Base-by-base conservation (phyloP, 192 early-diverging fungal species). In the Rhizoclosmatium globosum region DNA sequence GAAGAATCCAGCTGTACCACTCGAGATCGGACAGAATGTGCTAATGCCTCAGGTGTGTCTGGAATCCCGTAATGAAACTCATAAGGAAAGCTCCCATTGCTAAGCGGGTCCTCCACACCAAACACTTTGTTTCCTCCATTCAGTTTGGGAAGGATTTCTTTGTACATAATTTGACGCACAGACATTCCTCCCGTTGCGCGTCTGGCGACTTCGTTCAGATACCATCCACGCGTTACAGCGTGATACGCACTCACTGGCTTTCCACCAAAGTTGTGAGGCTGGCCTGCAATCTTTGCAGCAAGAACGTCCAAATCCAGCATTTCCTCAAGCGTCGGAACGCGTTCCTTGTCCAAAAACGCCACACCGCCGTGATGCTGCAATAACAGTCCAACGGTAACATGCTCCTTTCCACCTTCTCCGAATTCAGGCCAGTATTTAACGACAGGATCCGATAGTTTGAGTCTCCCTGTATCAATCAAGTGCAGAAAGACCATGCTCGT, bases 281-380 rank as follows among this genome's bases (percentile, higher is more conserved):
- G n/a, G n/a, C n/a, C n/a, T n/a, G n/a, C n/a, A n/a, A n/a, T n/a
- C n/a, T n/a, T n/a, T n/a, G n/a, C n/a, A n/a, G n/a, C n/a, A n/a
- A n/a, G n/a, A n/a, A n/a, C n/a, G n/a, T n/a, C n/a, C n/a, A n/a
- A n/a, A n/a, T n/a, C n/a, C n/a, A n/a, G n/a, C n/a, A n/a, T n/a
- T n/a, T n/a, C n/a, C n/a, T n/a, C n/a, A n/a, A n/a, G n/a, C n/a
- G n/a, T n/a, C n/a, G n/a, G n/a, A n/a, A n/a, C n/a, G n/a, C n/a
- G n/a, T 87, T 79, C 64, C 6, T 71, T 44, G 66, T 92, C 89
- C 13, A 94, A 68, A 59, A 66, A 89, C n/a, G 88, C 81, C n/a
- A 94, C 91, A n/a, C 93, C 93, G 46, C 89, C 80, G 79, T 94
- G 94, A 60, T 89, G n/a, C n/a, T n/a, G n/a, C n/a, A n/a, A n/a